Base-by-base conservation (phyloP, 352 stramenopile species). In the Phytophthora sansomeana region DNA sequence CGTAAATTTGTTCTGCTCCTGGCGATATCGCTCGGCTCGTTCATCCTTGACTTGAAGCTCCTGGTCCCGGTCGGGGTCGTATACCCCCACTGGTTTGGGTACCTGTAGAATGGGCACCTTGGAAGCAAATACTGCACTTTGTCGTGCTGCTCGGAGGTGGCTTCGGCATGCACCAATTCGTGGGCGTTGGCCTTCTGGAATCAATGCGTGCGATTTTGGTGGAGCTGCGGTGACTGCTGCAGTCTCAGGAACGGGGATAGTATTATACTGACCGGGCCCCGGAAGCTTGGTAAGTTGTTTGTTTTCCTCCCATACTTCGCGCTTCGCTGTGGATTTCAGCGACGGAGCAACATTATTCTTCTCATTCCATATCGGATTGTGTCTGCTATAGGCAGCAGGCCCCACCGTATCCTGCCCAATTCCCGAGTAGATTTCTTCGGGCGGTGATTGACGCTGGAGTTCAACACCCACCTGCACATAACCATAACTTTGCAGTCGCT, bases 401-500 rank as follows among this genome's bases (percentile, higher is more conserved):
- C 85, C 83, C 11, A 93, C 81, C 2, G 85, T 93, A 66, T 93
- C 85, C 4, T 91, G 64, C 0, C 83, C 85, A 10, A 93, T 48
- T 14, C 85, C 85, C 2, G 85, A 89, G 70, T 91, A 93, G 46
- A 89, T 81, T 47, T 64, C 33, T 30, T 70, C 39, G 1, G 85
- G 80, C 29, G 81, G 74, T 13, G 65, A 54, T 42, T 91, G 83
- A 6, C 72, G 62, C 13, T 72, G 63, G 7, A 92, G 69, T 8
- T 85, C 72, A 5, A 63, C 19, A 42, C 85, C 81, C 17, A 79
- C 69, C 29, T 78, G 67, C 10, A 86, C 59, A 66, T 93, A 92
- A 9, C 85, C 85, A 58, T 91, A 92, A 50, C 83, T 90, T 59
- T 93, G 85, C 10, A 90, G 81, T 49, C 81, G 87, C 44, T 81